Evolutionary conservation across 2,329 filamentous ascomycete species (phyloP).

Genomic region (Capronia epimyces): DNA sequence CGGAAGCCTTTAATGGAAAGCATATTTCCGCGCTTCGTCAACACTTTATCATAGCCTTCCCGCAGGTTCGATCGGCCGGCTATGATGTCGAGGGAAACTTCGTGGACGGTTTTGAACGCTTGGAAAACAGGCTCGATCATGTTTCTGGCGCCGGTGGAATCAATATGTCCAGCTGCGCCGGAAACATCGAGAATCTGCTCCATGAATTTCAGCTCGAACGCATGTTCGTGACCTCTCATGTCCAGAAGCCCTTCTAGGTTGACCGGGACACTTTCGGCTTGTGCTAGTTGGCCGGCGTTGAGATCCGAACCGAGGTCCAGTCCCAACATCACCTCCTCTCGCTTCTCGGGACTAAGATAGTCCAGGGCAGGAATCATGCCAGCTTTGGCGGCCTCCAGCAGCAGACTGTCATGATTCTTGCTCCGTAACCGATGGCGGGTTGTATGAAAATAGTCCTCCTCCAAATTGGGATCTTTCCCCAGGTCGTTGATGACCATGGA

Average conservation of each 20-base stretch:
- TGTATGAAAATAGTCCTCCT: conserved; percentile 24
- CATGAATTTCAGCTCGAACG: conserved; percentile 36
- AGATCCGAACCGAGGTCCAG: conserved; percentile 36
- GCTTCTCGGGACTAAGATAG: conserved; percentile 24
- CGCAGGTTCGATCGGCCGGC: conserved; percentile 25
- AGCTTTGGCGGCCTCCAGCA: conserved; percentile 31
- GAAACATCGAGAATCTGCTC: conserved; percentile 39
- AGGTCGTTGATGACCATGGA: conserved; percentile 38
- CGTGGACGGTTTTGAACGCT: conserved; percentile 32
- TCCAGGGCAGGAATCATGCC: conserved; percentile 32
- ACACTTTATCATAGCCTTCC: conserved; percentile 34
- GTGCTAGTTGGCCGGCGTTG: conserved; percentile 38
- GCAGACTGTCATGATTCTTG: conserved; percentile 34
- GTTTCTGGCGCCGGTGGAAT: conserved; percentile 32
- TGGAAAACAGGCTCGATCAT: conserved; percentile 35
- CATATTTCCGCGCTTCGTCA: conserved; percentile 32
- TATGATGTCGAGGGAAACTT: conserved; percentile 33
- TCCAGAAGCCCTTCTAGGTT: conserved; percentile 31
- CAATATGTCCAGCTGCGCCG: conserved; percentile 36
- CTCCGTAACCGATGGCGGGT: conserved; percentile 9
- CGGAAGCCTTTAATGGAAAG: conserved; percentile 32
- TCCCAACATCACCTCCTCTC: conserved; percentile 33
- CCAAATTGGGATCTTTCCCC: conserved; percentile 36
- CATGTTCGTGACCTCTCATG: conserved; percentile 29
- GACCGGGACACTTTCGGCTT: conserved; percentile 36